Evolutionary conservation across 352 stramenopile species (phyloP).

Genomic region (Thalassiosira delicatula): DNA sequence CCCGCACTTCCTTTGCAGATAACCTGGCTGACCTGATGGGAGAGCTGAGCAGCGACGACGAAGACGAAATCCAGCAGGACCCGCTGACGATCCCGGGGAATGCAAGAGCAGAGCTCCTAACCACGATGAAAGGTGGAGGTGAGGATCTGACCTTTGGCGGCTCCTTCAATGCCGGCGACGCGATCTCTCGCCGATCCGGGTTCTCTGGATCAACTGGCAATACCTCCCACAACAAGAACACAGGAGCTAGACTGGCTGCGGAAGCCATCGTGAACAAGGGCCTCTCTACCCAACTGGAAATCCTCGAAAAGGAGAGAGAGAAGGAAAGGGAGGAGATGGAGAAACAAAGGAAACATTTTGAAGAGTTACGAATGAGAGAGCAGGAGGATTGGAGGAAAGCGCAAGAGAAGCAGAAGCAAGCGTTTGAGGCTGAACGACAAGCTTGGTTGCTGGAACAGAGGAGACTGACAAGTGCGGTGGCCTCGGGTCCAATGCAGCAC

Average conservation of each 20-base stretch:
- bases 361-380: too few species aligned
- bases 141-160: background rate
- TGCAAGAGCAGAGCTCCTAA: background rate
- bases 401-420: background rate
- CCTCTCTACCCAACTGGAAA: too few species aligned
- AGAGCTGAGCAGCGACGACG: background rate
- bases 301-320: too few species aligned
- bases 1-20: background rate
- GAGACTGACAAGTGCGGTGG: background rate
- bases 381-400: background rate
- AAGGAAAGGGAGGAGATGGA: background rate
- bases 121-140: background rate
- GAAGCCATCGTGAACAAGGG: background rate
- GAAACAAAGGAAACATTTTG: background rate
- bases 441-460: background rate
- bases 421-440: background rate
- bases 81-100: background rate
- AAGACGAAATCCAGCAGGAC: background rate
- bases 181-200: background rate
- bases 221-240: background rate
- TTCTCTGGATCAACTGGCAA: background rate
- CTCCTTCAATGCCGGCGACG: too few species aligned
- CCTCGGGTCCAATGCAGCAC: background rate
- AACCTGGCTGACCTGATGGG: background rate
- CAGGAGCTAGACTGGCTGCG: background rate